These are phyloP conservation scores for Pyricularia grisea DNA, from an alignment of 2,329 filamentous ascomycete species.

Conservation along the genomic window DNA sequence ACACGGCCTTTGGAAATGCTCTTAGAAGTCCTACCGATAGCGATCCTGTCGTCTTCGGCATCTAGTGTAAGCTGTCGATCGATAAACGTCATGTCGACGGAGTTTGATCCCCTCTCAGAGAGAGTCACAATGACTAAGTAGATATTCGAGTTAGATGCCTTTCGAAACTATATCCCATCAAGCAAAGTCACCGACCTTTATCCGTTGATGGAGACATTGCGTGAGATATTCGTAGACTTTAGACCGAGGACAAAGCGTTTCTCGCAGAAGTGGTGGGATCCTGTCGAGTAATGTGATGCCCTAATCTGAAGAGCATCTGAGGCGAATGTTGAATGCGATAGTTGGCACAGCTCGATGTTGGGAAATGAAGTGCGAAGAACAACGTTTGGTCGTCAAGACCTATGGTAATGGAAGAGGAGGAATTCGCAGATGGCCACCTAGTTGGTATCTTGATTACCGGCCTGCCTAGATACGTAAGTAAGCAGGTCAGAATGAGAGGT, in stretches of 20 bases:
- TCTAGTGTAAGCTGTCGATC: slow-evolving; percentile 21
- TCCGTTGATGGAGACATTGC: neutral
- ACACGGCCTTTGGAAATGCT: slow-evolving; percentile 31
- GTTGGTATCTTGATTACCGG: too few species aligned
- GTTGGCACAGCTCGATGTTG: neutral
- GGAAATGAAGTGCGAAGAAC: neutral
- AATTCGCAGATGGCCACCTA: neutral
- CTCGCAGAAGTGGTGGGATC: neutral
- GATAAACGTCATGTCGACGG: slow-evolving; percentile 9
- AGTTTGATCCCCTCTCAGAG: slow-evolving; percentile 7
- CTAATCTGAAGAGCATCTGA: neutral
- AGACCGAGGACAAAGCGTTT: neutral
- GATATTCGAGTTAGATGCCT: neutral
- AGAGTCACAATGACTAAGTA: slow-evolving; percentile 13
- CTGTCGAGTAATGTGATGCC: neutral
- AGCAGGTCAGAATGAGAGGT: neutral
- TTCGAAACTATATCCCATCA: neutral
- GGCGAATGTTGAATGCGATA: neutral
- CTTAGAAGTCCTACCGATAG: slow-evolving; percentile 37
- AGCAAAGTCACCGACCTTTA: neutral
- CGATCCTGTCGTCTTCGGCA: slow-evolving; percentile 12
- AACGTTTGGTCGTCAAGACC: too few species aligned
- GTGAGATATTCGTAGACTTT: neutral
- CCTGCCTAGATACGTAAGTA: too few species aligned
- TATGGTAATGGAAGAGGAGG: too few species aligned